Conservation (phyloP, 2,329 filamentous ascomycete species). For the Sclerotinia subarctica region DNA sequence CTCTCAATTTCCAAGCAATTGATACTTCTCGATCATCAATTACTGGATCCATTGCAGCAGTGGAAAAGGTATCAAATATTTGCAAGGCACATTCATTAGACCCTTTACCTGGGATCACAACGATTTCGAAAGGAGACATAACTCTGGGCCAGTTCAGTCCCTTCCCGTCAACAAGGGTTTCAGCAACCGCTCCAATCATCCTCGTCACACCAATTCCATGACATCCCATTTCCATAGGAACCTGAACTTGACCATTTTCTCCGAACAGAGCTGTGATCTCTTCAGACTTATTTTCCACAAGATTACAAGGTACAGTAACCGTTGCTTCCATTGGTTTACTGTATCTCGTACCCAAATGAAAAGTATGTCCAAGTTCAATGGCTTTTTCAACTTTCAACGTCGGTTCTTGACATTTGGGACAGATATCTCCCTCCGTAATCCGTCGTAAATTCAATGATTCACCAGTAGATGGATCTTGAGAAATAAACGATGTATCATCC, state of each 20-base stretch:
- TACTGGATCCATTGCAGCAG: conserved; percentile 55
- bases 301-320: conserved; percentile 47
- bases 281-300: conserved; percentile 25
- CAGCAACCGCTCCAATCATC: conserved; percentile 81
- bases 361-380: conserved; percentile 92
- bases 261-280: neutral
- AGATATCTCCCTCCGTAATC: conserved; percentile 65
- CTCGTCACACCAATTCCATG: conserved; percentile 93
- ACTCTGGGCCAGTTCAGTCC: conserved; percentile 85
- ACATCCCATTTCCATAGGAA: conserved; percentile 87
- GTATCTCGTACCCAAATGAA: conserved; percentile 88
- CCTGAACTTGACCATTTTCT: conserved; percentile 27
- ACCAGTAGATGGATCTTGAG: conserved; percentile 40
- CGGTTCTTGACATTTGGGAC: conserved; percentile 65
- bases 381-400: conserved; percentile 65
- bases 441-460: conserved; percentile 60
- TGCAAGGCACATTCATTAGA: conserved; percentile 48
- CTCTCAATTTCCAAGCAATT: conserved; percentile 81
- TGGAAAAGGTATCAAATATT: conserved; percentile 61
- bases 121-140: conserved; percentile 80
- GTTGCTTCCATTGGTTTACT: conserved; percentile 68
- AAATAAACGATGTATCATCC: conserved; percentile 28
- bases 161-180: conserved; percentile 65
- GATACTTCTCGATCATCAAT: conserved; percentile 69
- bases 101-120: conserved; percentile 57